These are phyloP conservation scores for Dendrobium chrysotoxum DNA, from an alignment of 106 monocot species.

Conservation along the genomic window DNA sequence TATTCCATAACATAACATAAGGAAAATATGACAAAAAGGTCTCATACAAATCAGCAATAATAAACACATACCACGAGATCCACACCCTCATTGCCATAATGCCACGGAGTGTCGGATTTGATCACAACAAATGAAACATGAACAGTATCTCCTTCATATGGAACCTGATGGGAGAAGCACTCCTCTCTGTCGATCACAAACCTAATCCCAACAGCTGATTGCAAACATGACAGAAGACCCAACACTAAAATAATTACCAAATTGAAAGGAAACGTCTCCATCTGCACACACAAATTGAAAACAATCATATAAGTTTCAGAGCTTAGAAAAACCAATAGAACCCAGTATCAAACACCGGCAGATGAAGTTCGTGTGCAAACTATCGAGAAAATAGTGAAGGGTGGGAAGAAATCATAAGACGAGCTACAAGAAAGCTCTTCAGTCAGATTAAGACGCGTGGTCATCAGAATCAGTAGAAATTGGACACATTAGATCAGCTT, in stretches of 20 bases:
- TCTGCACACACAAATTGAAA: constrained; percentile 13
- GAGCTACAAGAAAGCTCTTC: no score
- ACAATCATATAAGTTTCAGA: background rate
- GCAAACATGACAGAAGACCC: constrained; percentile 21
- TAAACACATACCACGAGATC: constrained; percentile 78
- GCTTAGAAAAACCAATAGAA: background rate
- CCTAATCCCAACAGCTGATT: constrained; percentile 42
- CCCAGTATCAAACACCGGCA: background rate
- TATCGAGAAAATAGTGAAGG: no score
- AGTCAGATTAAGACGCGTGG: no score
- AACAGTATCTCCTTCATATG: constrained; percentile 76
- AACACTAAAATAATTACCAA: constrained; percentile 11
- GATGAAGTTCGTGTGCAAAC: no score
- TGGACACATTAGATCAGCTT: no score
- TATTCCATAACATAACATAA: background rate
- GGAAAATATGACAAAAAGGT: background rate
- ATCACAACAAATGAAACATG: constrained; percentile 89
- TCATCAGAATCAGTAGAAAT: no score
- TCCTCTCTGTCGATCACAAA: constrained; percentile 95
- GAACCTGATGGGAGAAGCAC: constrained; percentile 72
- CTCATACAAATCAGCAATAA: background rate
- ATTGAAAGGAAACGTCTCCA: constrained; percentile 17
- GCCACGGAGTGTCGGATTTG: constrained; percentile 69
- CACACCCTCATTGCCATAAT: constrained; percentile 66
- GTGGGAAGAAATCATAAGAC: no score